These are phyloP conservation scores for Neltuma alba DNA, from an alignment of 306 rosid species.

Conservation along the genomic window DNA sequence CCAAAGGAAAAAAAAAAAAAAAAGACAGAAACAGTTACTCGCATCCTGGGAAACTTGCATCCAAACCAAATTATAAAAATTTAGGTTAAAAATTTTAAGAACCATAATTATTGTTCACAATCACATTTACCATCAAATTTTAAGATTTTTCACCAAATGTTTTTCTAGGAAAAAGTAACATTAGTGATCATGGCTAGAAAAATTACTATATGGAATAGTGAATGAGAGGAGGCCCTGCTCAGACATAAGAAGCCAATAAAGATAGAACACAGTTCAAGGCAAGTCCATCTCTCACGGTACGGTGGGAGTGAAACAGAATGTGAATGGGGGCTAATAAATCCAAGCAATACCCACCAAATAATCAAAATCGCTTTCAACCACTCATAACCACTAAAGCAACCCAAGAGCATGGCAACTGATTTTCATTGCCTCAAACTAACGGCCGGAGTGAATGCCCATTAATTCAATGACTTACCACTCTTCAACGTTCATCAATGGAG, in stretches of 20 bases:
- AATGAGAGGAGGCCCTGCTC: neutral
- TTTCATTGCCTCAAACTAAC: too few relatives aligned
- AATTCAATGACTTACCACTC: neutral
- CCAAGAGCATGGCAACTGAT: neutral
- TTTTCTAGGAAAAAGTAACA: too few relatives aligned
- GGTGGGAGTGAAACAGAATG: conserved; percentile 27
- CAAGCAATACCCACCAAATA: conserved; percentile 6
- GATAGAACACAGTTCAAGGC: conserved; percentile 37
- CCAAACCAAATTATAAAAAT: too few relatives aligned
- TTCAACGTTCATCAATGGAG: too few relatives aligned
- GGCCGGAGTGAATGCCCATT: neutral
- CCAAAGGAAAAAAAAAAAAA: too few relatives aligned
- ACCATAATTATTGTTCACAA: too few relatives aligned
- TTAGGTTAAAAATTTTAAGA: too few relatives aligned
- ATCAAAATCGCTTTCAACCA: conserved; percentile 11
- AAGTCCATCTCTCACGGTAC: conserved; percentile 20
- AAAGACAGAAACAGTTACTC: too few relatives aligned
- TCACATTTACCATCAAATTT: too few relatives aligned
- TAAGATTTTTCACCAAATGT: too few relatives aligned
- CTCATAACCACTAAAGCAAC: neutral
- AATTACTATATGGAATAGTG: neutral
- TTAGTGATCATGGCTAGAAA: neutral
- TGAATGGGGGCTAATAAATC: conserved; percentile 41
- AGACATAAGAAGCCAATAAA: conserved; percentile 26
- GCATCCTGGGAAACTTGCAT: too few relatives aligned